Percentiles rank a stretch among this genome's conserved stretches.
Evolutionary conservation across 1,284 basidiomycete species (phyloP).

Genomic region (Xanthoconium separans): DNA sequence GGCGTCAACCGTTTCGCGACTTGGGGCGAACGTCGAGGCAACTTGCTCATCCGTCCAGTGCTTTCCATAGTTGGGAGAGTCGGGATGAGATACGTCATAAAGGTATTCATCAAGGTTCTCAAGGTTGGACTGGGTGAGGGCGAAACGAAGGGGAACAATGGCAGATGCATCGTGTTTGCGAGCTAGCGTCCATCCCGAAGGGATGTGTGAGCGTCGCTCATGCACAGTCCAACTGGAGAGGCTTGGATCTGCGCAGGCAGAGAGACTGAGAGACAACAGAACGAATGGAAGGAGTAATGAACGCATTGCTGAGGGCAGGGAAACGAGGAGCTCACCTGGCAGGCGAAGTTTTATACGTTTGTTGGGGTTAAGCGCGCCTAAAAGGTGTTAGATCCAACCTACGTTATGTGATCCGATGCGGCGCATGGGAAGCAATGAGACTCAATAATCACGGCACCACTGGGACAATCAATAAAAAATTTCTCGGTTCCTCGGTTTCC

Average conservation of each 20-base stretch:
- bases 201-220: constrained; percentile 35
- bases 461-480: too few species aligned
- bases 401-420: too few species aligned
- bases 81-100: constrained; percentile 45
- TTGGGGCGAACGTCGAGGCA: constrained; percentile 43
- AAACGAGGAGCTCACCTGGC: background rate
- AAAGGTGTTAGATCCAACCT: background rate
- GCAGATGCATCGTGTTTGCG: constrained; percentile 31
- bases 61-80: constrained; percentile 44
- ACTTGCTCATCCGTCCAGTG: constrained; percentile 45
- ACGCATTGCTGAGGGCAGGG: constrained; percentile 12
- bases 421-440: too few species aligned
- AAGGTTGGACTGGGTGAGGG: constrained; percentile 43
- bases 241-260: constrained; percentile 13
- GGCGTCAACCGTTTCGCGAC: constrained; percentile 34
- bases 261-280: constrained; percentile 21
- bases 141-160: constrained; percentile 43
- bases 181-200: constrained; percentile 35
- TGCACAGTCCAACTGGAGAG: constrained; percentile 24
- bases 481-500: too few species aligned
- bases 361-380: background rate
- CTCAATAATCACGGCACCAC: too few species aligned
- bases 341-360: background rate
- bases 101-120: constrained; percentile 38
- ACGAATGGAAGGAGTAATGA: constrained; percentile 26